A percentile compares a stretch with the other conserved stretches of the same genome.
These are phyloP conservation scores for Euphorbia corollata DNA, from an alignment of 441 rosid species.

Conservation along the genomic window DNA sequence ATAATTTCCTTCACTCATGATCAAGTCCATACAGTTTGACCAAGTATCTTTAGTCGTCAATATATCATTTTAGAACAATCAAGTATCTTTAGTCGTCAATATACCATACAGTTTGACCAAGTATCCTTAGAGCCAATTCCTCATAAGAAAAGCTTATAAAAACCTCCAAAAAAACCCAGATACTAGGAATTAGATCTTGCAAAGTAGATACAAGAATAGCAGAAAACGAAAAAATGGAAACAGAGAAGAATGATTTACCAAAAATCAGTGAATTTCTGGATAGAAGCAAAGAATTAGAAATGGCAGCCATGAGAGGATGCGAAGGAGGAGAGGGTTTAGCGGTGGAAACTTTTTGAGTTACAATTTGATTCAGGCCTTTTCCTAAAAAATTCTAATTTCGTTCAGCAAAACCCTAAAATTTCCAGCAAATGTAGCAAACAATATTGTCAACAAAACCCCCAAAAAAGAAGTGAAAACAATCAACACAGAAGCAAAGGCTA, in stretches of 20 bases:
- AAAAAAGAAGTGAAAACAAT: background rate
- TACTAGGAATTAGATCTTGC: background rate
- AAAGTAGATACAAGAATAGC: background rate
- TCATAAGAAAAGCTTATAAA: no score
- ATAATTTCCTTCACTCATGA: no score
- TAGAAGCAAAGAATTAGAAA: conserved; percentile 39
- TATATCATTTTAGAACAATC: no score
- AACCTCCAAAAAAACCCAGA: background rate
- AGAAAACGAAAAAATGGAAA: background rate
- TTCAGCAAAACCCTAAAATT: conserved; percentile 28
- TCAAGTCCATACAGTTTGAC: no score
- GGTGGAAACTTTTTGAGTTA: conserved; percentile 52
- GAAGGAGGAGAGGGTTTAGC: background rate
- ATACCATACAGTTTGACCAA: no score
- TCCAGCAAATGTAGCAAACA: conserved; percentile 27
- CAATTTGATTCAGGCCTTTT: conserved; percentile 12
- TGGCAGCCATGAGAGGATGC: conserved; percentile 30
- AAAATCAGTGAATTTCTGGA: conserved; percentile 26
- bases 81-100: no score
- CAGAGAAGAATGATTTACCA: background rate
- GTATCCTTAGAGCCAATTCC: no score
- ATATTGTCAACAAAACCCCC: conserved; percentile 22
- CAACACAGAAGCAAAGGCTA: background rate
- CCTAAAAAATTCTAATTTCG: conserved; percentile 10
- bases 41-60: no score